A percentile compares a stretch with the other conserved stretches of the same genome.
These are phyloP conservation scores for Lasiosphaeria ovina DNA, from an alignment of 495 filamentous ascomycete species.

Conservation along the genomic window DNA sequence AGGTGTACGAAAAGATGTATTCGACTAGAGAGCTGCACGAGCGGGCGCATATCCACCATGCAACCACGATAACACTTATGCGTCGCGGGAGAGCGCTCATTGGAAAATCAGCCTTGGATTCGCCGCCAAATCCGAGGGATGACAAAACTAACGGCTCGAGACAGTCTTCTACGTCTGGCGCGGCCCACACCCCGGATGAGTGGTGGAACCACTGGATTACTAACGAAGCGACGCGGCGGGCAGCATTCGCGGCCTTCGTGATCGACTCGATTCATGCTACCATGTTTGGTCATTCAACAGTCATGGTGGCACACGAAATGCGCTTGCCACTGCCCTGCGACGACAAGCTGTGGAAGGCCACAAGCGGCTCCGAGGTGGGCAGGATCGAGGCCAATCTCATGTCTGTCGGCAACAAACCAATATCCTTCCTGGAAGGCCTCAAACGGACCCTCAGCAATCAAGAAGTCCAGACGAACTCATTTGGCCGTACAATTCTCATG, in stretches of 20 bases:
- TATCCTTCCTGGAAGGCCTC: constrained; percentile 86
- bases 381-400: constrained; percentile 80
- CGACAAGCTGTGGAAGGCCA: constrained; percentile 90
- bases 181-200: constrained; percentile 70
- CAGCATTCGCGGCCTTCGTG: constrained; percentile 92
- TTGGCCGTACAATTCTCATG: constrained; percentile 95
- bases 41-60: constrained; percentile 94
- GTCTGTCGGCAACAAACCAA: constrained; percentile 79
- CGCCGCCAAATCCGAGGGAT: constrained; percentile 76
- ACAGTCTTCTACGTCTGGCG: constrained; percentile 57
- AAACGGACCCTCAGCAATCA: constrained; percentile 87
- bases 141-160: constrained; percentile 58
- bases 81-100: constrained; percentile 88
- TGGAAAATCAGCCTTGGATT: constrained; percentile 83
- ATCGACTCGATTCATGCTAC: constrained; percentile 95
- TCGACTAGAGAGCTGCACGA: constrained; percentile 89
- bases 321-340: constrained; percentile 90
- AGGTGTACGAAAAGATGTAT: constrained; percentile 97
- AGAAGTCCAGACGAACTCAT: constrained; percentile 86
- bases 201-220: constrained; percentile 98
- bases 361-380: constrained; percentile 82
- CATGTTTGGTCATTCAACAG: constrained; percentile 96
- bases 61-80: constrained; percentile 94
- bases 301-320: constrained; percentile 97
- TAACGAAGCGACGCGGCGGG: constrained; percentile 84